These are phyloP conservation scores for Metschnikowia gelsemii DNA, from an alignment of 805 yeast genomes.

Conservation along the genomic window DNA sequence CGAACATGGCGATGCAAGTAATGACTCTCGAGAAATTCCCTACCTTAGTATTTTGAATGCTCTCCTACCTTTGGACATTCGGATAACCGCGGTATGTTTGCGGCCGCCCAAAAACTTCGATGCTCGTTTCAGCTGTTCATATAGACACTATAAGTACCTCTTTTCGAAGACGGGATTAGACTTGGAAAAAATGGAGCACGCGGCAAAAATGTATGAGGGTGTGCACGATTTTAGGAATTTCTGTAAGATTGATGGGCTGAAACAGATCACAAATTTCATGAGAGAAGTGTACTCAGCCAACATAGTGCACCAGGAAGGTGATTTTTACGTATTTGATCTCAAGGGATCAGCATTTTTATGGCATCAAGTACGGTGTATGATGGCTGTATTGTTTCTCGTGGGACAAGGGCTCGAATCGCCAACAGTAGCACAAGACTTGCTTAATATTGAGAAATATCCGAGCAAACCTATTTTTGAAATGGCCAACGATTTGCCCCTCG, in stretches of 20 bases:
- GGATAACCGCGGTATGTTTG: constrained; percentile 77
- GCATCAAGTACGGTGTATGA: constrained; percentile 98
- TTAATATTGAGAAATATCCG: constrained; percentile 58
- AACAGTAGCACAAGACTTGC: constrained; percentile 51
- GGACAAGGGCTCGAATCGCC: constrained; percentile 78
- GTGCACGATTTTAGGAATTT: constrained; percentile 90
- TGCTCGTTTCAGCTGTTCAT: constrained; percentile 88
- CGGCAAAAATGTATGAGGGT: constrained; percentile 64
- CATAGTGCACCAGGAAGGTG: constrained; percentile 43
- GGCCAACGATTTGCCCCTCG: constrained; percentile 87
- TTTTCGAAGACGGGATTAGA: constrained; percentile 62
- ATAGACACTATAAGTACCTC: constrained; percentile 82
- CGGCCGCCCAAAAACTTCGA: constrained; percentile 83
- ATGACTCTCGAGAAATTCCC: constrained; percentile 70
- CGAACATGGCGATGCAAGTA: constrained; percentile 55
- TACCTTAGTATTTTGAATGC: constrained; percentile 76
- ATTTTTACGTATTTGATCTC: constrained; percentile 68
- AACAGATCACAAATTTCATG: constrained; percentile 79
- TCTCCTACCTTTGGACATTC: constrained; percentile 74
- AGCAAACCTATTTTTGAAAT: constrained; percentile 78
- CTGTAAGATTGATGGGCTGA: constrained; percentile 91
- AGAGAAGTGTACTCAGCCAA: constrained; percentile 58
- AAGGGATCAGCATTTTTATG: constrained; percentile 89
- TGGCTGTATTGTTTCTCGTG: constrained; percentile 74
- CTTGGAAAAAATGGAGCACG: constrained; percentile 64